Conservation (phyloP, 192 early-diverging fungal genomes). For the Entomortierella chlamydospora region DNA sequence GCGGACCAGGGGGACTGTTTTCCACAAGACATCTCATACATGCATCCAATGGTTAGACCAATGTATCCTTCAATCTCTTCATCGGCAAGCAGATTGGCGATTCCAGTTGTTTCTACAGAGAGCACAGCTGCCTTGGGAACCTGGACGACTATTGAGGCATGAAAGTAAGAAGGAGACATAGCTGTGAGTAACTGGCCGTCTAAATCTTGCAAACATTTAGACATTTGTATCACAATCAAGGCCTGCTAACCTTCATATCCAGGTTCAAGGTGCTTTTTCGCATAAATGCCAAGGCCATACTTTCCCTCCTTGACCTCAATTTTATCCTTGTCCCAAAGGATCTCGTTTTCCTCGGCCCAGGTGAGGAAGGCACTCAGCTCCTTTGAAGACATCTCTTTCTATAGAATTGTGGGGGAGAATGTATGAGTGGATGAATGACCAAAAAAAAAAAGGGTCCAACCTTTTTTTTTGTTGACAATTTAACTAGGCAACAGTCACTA, state of each 20-base stretch:
- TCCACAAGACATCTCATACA: constrained; percentile 83
- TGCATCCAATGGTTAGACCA: constrained; percentile 76
- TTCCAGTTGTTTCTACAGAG: constrained; percentile 76
- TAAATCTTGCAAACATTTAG: too few species aligned
- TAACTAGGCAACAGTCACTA: too few species aligned
- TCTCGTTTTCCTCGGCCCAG: constrained; percentile 73
- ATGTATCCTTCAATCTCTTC: constrained; percentile 73
- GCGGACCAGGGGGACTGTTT: constrained; percentile 77
- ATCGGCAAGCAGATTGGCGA: constrained; percentile 79
- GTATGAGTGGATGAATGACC: too few species aligned
- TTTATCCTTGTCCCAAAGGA: constrained; percentile 67
- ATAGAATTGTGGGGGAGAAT: too few species aligned
- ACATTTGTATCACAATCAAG: background rate
- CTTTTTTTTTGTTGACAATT: too few species aligned
- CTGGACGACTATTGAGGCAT: constrained; percentile 59
- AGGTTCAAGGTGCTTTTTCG: constrained; percentile 62
- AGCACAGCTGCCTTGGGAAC: constrained; percentile 86
- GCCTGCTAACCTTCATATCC: constrained; percentile 56
- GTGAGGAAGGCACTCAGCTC: constrained; percentile 32
- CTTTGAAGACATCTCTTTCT: constrained; percentile 16
- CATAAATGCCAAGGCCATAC: constrained; percentile 67
- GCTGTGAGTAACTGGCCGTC: too few species aligned
- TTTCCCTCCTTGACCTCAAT: constrained; percentile 63
- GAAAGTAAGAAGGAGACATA: background rate
- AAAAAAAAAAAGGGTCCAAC: too few species aligned